These are phyloP conservation scores for Aspergillus nomiae DNA, from an alignment of 2,329 filamentous ascomycete species.

Conservation along the genomic window DNA sequence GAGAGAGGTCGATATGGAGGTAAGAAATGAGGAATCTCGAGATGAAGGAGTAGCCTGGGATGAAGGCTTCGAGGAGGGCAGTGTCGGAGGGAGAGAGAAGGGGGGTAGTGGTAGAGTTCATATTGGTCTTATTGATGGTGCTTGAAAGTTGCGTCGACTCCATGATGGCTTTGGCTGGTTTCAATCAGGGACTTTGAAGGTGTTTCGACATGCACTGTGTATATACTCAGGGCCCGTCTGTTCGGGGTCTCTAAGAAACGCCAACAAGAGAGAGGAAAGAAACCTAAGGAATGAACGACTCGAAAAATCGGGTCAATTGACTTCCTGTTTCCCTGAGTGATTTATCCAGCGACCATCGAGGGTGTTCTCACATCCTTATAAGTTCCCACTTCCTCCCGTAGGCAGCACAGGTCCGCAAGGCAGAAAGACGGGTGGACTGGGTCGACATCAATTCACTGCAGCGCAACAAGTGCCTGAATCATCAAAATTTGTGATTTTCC, in stretches of 20 bases:
- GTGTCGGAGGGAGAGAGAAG: slow-evolving; percentile 25
- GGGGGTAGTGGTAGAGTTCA: slow-evolving; percentile 13
- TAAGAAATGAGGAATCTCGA: slow-evolving; percentile 58
- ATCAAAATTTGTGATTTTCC: background rate
- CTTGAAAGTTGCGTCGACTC: background rate
- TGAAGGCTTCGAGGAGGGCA: slow-evolving; percentile 59
- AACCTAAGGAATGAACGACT: background rate
- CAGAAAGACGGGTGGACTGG: background rate
- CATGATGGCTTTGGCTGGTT: slow-evolving; percentile 14
- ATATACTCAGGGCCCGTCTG: background rate
- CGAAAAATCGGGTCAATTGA: background rate
- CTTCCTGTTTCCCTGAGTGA: background rate
- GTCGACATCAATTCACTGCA: background rate
- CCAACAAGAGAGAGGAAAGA: background rate
- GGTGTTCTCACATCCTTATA: background rate
- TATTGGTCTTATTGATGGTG: slow-evolving; percentile 15
- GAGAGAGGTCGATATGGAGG: slow-evolving; percentile 62
- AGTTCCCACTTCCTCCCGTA: background rate
- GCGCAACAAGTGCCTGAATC: background rate
- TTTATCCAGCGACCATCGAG: background rate
- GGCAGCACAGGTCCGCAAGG: background rate
- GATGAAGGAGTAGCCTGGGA: slow-evolving; percentile 66
- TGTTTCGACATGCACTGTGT: background rate
- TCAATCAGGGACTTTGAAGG: background rate
- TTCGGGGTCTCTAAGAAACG: background rate